Base-by-base conservation (phyloP, 176 grass and related monocot species). In the Themeda triandra region DNA sequence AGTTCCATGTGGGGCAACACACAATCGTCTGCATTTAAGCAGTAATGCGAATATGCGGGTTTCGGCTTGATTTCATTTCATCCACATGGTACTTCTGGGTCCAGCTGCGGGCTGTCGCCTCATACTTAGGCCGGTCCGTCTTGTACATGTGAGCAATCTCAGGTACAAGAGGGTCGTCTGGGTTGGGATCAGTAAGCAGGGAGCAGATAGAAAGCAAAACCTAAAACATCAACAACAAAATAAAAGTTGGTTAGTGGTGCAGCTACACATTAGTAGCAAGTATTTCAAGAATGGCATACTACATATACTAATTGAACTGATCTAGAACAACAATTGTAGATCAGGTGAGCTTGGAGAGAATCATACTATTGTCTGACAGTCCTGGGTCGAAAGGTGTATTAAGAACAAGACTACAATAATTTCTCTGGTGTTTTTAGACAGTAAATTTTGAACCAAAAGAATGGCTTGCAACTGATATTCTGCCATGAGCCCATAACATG, bases 71-170 rank as follows among this genome's bases (percentile, higher is more conserved):
- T n/a, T n/a, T 53, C 10, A 51, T 66, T 27, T 88, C 84, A 92
- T 80, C 91, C 84, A n/a, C 91, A 92, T 92, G 36, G 91, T 92
- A 92, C 71, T 92, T 92, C 87, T 92, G 91, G 2, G 91, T 87
- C 91, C 91, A 92, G 87, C 84, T 89, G 78, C 91, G 91, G 48
- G 91, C 84, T 71, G 91, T 92, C 12, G 80, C 72, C 79, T 92
- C 91, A 2, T 92, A 92, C 64, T 92, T 92, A 0, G 80, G 39
- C 48, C 84, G 63, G 29, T 92, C 87, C 0, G 84, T 92, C 91
- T 92, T 92, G 80, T 92, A 92, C 91, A 92, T 92, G 63, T 92
- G 91, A 32, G 91, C 91, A 32, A 92, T 92, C 84, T 92, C 91
- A 12, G 91, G 91, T 24, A 92, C 91, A 73, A 92, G 91, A 87